Evolutionary conservation across 2,329 filamentous ascomycete genomes (phyloP).

Genomic region (Paracoccidioides lutzii): DNA sequence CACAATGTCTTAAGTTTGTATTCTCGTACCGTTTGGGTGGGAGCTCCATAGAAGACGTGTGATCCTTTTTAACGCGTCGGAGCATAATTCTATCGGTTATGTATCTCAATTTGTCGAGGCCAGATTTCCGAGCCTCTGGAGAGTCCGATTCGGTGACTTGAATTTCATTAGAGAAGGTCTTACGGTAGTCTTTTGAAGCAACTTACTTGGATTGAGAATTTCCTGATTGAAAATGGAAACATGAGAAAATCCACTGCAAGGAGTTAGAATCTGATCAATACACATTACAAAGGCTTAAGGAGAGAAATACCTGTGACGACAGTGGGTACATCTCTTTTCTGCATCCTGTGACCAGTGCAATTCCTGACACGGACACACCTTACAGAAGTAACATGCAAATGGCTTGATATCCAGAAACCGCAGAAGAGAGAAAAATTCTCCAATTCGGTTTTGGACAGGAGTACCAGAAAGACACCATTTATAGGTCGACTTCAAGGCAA

Average conservation of each 20-base stretch:
- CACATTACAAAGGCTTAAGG: background rate
- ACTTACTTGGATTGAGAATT: slow-evolving; percentile 61
- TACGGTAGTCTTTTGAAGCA: background rate
- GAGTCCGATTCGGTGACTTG: slow-evolving; percentile 43
- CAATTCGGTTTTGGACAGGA: slow-evolving; percentile 90
- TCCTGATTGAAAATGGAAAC: slow-evolving; percentile 90
- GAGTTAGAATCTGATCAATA: slow-evolving; percentile 8
- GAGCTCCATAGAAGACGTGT: slow-evolving; percentile 89
- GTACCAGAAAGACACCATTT: slow-evolving; percentile 96
- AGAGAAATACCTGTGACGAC: slow-evolving; percentile 41
- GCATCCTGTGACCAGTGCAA: slow-evolving; percentile 73
- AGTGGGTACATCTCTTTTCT: slow-evolving; percentile 56
- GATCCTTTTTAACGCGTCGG: slow-evolving; percentile 82
- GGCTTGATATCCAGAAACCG: slow-evolving; percentile 81
- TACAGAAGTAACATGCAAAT: slow-evolving; percentile 91
- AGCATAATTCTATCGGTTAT: slow-evolving; percentile 93
- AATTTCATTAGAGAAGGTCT: slow-evolving; percentile 26
- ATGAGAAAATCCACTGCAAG: slow-evolving; percentile 44
- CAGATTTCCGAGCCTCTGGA: slow-evolving; percentile 44
- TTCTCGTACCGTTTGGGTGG: slow-evolving; percentile 63
- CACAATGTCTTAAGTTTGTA: background rate
- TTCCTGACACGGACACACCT: slow-evolving; percentile 64
- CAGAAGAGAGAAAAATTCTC: slow-evolving; percentile 89
- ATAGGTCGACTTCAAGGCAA: slow-evolving; percentile 73
- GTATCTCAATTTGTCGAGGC: slow-evolving; percentile 69